Base-by-base conservation (phyloP, 352 stramenopile genomes). In the Phytophthora europaea region DNA sequence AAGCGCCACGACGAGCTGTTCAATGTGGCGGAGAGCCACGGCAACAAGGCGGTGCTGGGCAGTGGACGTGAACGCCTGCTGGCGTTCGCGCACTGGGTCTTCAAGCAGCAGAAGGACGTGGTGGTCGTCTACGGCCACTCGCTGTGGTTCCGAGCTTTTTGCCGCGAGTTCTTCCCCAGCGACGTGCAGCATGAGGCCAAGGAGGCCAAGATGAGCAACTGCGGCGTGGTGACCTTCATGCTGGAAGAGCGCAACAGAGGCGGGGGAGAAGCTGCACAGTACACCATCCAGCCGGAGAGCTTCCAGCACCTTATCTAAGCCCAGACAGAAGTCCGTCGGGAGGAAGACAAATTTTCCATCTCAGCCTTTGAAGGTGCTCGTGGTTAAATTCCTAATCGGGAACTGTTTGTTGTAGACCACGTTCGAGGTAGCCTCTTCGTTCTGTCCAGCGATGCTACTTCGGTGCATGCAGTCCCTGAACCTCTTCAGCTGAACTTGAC, bases 101-200 rank as follows among this genome's bases (percentile, higher is more conserved):
- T 93, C 65, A 64, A 72, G 33, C 84, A 90, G 33, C 71, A 73
- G 5, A 72, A 84, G 45, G 77, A 91, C 36, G 83, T 94, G 43
- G 58, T 96, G 16, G 79, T 97, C 12, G 87, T 94, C 8, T 94
- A 92, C 51, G 91, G 91, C 33, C 91, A 97, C 75, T 97, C 90
- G 68, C 77, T 94, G 45, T 97, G 91, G 89, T 94, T 96, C 57
- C 83, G 85, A 1, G 86, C 87, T 12, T 97, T 97, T 60, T 96
- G 87, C 65, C 84, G 83, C 13, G 88, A 92, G 62, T 97, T 91
- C 55, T 84, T 97, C 28, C 85, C 87, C 10, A n/a, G 22, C 4
- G 55, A 79, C 20, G 34, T 80, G 0, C 15, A 71, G 6, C 81
- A 92, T 53, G 73, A 80, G 6, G 75, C 78, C 40, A 94, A 92